Percentiles rank a stretch among this genome's conserved stretches.
Conservation (phyloP, 805 yeast species). For the Lipomyces yamanashiensis region DNA sequence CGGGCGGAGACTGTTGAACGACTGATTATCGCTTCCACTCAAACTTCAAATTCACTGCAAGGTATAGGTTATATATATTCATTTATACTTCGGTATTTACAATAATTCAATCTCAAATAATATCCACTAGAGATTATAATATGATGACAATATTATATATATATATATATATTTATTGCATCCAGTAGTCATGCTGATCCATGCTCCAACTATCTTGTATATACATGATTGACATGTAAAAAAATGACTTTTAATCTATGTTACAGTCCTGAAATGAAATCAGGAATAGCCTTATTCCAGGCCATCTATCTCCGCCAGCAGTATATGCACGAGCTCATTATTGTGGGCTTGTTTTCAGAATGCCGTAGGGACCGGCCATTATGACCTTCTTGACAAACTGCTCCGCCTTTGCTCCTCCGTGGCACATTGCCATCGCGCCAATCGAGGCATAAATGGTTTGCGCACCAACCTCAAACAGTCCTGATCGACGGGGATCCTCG, state of each 20-base stretch:
- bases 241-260: slow-evolving; percentile 14
- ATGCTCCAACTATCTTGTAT: not conserved
- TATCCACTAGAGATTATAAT: too few species aligned
- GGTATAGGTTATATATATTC: not conserved
- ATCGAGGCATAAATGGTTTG: slow-evolving; percentile 62
- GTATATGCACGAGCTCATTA: not conserved
- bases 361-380: slow-evolving; percentile 28
- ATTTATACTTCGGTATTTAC: not conserved
- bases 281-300: not conserved
- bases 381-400: slow-evolving; percentile 46
- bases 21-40: too few species aligned
- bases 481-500: slow-evolving; percentile 20
- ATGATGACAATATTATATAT: too few species aligned
- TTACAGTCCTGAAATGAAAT: slow-evolving; percentile 9
- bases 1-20: not conserved
- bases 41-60: too few species aligned
- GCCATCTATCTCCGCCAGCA: not conserved
- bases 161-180: not conserved
- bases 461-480: slow-evolving; percentile 26
- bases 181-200: not conserved
- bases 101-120: not conserved
- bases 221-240: slow-evolving; percentile 27
- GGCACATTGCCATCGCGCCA: slow-evolving; percentile 68
- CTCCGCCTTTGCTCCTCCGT: slow-evolving; percentile 64
- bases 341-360: slow-evolving; percentile 9